phyloP scores from a whole-genome alignment of 306 rosid species.

The Begonia loranthoides region DNA sequence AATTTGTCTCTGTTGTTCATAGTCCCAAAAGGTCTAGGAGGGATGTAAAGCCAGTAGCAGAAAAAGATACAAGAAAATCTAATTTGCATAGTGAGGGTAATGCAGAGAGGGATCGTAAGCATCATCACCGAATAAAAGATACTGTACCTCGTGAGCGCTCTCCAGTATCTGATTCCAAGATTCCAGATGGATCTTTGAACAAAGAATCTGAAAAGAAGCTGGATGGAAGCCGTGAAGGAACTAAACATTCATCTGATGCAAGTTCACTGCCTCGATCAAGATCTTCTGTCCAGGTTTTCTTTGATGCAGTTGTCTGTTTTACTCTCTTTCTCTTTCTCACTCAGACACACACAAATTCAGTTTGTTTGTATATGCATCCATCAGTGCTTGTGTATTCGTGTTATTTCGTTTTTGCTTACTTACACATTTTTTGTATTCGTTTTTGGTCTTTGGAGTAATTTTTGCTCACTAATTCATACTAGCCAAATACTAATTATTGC shows the following conservation, averaged over 20 bases:
- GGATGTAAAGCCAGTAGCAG: constrained; percentile 41
- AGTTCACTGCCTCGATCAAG: constrained; percentile 41
- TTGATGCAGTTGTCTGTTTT: constrained; percentile 8
- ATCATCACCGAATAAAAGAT: constrained; percentile 21
- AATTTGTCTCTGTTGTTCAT: constrained; percentile 11
- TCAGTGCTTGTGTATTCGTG: too few species aligned
- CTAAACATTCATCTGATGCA: constrained; percentile 31
- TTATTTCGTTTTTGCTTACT: too few species aligned
- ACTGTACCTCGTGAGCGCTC: constrained; percentile 22
- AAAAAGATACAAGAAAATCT: constrained; percentile 20
- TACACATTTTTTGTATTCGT: too few species aligned
- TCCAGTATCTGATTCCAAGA: constrained; percentile 20
- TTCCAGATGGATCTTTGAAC: constrained; percentile 19
- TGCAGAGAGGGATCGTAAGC: constrained; percentile 30
- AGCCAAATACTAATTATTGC: too few species aligned
- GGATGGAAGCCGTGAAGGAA: constrained; percentile 19
- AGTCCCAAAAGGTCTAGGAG: constrained; percentile 78
- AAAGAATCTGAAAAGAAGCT: constrained; percentile 30
- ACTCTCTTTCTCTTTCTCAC: neutral
- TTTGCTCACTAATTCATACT: too few species aligned
- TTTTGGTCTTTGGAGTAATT: too few species aligned
- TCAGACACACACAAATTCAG: neutral
- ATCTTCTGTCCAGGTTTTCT: constrained; percentile 49
- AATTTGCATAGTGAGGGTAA: constrained; percentile 24
- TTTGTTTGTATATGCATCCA: too few species aligned